A percentile compares a stretch with the other conserved stretches of the same genome.
phyloP scores from a whole-genome alignment of 495 filamentous ascomycete genomes.

The Staphylotrichum longicolle region DNA sequence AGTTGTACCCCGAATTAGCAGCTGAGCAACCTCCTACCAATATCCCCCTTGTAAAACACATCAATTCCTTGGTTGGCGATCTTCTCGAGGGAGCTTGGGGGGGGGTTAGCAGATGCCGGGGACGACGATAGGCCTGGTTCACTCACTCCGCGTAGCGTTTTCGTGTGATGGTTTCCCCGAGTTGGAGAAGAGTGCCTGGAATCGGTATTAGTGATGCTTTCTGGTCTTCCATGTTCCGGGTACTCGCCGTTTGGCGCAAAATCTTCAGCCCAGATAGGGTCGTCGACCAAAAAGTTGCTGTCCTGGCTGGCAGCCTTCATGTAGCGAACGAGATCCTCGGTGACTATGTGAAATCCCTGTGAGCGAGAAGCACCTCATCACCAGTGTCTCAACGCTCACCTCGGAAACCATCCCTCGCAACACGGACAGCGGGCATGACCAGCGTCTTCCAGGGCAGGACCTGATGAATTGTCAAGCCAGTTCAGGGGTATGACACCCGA shows the following conservation, averaged over 20 bases:
- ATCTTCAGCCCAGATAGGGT: slow-evolving; percentile 79
- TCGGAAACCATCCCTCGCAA: slow-evolving; percentile 71
- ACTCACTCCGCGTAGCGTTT: slow-evolving; percentile 67
- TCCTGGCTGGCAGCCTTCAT: slow-evolving; percentile 49
- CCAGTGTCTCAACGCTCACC: slow-evolving; percentile 21
- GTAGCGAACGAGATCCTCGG: slow-evolving; percentile 65
- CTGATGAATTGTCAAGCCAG: slow-evolving; percentile 11
- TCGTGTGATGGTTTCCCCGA: slow-evolving; percentile 75
- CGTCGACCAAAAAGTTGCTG: slow-evolving; percentile 62
- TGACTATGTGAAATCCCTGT: slow-evolving; percentile 35
- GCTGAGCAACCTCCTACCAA: slow-evolving; percentile 29
- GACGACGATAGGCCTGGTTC: neutral
- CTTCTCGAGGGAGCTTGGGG: slow-evolving; percentile 59
- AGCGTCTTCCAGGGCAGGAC: slow-evolving; percentile 45
- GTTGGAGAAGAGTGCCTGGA: slow-evolving; percentile 50
- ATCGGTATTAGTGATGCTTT: neutral
- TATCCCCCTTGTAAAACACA: slow-evolving; percentile 71
- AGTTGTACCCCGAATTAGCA: neutral
- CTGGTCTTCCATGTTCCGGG: neutral
- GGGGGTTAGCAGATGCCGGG: slow-evolving; percentile 6
- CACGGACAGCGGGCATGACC: slow-evolving; percentile 66
- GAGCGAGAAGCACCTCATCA: neutral
- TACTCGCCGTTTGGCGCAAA: slow-evolving; percentile 72
- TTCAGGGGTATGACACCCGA: neutral
- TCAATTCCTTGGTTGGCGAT: slow-evolving; percentile 68